Base-by-base conservation (phyloP, 306 rosid species). In the Vicia sativa region DNA sequence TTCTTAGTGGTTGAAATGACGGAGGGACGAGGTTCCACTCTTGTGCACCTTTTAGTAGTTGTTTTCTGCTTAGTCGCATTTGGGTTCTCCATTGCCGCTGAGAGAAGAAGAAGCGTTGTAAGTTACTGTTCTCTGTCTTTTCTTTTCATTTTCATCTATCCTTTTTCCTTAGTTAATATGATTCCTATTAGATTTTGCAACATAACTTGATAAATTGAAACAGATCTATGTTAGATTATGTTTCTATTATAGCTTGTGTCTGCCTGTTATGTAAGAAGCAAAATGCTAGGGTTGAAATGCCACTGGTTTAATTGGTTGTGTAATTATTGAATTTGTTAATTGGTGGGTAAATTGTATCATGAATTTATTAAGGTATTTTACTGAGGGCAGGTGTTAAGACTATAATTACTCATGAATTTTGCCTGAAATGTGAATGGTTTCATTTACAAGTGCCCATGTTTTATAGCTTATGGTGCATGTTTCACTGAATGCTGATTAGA, bases 81-180 rank as follows among this genome's bases (percentile, higher is more conserved):
- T 75, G 99, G 99, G 4, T 93, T 93, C 65, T 85, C 99, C 91
- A 79, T 93, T 84, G 99, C 97, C 19, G 97, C 99, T 14, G 97
- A 90, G 87, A 83, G 97, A 77, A 80, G 89, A 69, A 74, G 96
- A 74, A 90, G 97, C 69, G 87, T 83, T 12, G 99, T 93, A 78
- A 76, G 85, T 69, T 31, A 7, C 44, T 52, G 9, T 23, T 13
- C 15, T 45, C 4, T 50, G 12, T 19, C 16, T 37, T 18, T 35
- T 19, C 13, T 12, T 13, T 25, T 28, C 21, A 21, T 26, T 25
- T 41, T 48, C 9, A 7, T 45, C 59, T n/a, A n/a, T n/a, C n/a
- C 6, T 49, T 58, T 31, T 9, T 19, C 11, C 41, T 29, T 26
- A 28, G 21, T n/a, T 9, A 13, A 57, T 23, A 8, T 57, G 37